Evolutionary conservation across 2,329 filamentous ascomycete species (phyloP), one percentile per base, ranked within the genome.

Genomic region (Tolypocladium paradoxum): DNA sequence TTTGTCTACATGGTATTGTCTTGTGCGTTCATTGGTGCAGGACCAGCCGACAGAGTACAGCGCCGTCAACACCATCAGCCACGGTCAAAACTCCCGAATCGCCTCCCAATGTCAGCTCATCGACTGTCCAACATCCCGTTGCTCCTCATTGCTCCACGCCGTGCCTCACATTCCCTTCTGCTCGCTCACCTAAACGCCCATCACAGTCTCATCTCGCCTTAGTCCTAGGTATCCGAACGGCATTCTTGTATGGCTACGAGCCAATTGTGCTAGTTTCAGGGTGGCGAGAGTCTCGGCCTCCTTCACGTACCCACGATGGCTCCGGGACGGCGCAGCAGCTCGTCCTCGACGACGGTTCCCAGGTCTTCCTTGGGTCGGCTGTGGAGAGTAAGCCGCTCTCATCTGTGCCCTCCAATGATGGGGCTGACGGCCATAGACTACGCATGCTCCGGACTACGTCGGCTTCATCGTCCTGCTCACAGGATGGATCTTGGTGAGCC

Each of bases 381-480:
- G 57, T 81, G 77, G 76, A 73, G 69, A 64, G 77, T 76, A 64
- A 53, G 62, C 8, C 4, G 11, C 6, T 47, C 18, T 24, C n/a
- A 33, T 2, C 24, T 6, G 5, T 8, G 20, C 20, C 22, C 47
- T 12, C 16, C 18, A 9, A 47, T 47, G 1, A 16, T 9, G 24
- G 24, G 22, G 31, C 47, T 49, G 22, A 27, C 36, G 31, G 50
- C 52, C 37, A 54, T 48, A 90, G 81, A 85, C 83, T 66, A 90
- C 88, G 1, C 93, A 96, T 73, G 88, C 88, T 12, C 83, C 88
- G 6, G 93, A 99, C 68, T 96, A 95, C 70, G 70, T 95, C 33
- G 89, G 90, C 36, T 81, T 97, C 57, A 73, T 76, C 2, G 68
- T 88, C 38, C 75, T 97, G n/a, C 64, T 90, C 8, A 73, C 76